Conservation (phyloP, 768 basidiomycete genomes). For the Russula abietina region DNA sequence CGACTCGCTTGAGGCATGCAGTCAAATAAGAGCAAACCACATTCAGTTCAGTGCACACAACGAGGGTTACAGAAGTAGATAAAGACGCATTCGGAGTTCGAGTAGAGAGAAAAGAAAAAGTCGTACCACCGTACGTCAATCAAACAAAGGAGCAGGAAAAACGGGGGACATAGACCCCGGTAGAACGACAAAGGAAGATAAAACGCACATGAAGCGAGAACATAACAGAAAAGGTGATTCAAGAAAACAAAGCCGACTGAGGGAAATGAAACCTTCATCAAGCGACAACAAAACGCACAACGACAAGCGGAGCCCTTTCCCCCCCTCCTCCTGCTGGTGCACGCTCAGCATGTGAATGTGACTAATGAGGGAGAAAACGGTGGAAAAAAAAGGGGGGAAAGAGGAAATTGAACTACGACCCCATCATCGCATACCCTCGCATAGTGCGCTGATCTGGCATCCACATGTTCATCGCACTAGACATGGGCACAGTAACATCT, state of each 20-base stretch:
- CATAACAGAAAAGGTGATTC: background rate
- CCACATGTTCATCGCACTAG: slow-evolving; percentile 17
- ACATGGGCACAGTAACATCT: slow-evolving; percentile 29
- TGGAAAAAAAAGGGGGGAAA: too few species aligned
- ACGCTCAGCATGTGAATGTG: background rate
- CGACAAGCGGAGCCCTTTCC: too few species aligned
- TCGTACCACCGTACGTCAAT: background rate
- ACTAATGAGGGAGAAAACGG: too few species aligned
- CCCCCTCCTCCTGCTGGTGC: background rate
- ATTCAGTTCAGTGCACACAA: slow-evolving; percentile 15
- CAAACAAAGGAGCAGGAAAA: slow-evolving; percentile 3
- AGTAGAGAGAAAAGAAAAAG: background rate
- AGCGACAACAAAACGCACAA: background rate
- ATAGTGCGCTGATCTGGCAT: slow-evolving; percentile 18
- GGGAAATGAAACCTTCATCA: background rate
- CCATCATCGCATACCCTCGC: slow-evolving; percentile 16
- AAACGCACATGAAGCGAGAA: background rate
- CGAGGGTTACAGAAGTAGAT: slow-evolving; percentile 16
- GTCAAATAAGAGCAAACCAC: background rate
- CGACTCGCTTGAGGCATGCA: too few species aligned
- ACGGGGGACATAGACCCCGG: background rate
- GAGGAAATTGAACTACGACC: background rate
- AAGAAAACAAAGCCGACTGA: background rate
- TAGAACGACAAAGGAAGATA: background rate
- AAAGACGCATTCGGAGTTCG: slow-evolving; percentile 4